Conservation (phyloP, 768 basidiomycete genomes). For the Phlegmacium glaucopus region DNA sequence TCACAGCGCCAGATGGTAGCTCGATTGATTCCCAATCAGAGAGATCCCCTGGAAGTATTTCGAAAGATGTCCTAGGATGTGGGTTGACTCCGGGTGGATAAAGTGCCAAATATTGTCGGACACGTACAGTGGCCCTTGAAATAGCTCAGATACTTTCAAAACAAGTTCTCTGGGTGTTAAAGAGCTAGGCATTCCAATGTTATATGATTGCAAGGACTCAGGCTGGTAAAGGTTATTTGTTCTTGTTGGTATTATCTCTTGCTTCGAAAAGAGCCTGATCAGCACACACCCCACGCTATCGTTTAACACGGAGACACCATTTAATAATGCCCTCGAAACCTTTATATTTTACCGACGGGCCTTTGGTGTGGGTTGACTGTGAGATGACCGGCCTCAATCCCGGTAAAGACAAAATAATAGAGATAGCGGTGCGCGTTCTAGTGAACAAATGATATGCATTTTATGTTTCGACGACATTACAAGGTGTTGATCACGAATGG, state of each 20-base stretch:
- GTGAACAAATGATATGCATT: not conserved
- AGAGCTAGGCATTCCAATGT: conserved; percentile 3
- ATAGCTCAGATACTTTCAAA: conserved; percentile 19
- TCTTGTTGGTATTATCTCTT: not conserved
- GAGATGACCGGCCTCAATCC: conserved; percentile 83
- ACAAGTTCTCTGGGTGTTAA: conserved; percentile 7
- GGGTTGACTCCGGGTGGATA: conserved; percentile 12
- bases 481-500: conserved; percentile 89
- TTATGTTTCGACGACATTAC: not conserved
- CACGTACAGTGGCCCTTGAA: conserved; percentile 26
- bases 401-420: conserved; percentile 66
- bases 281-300: not conserved
- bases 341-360: conserved; percentile 48
- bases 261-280: conserved; percentile 1
- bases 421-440: conserved; percentile 60
- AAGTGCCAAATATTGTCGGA: conserved; percentile 1
- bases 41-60: conserved; percentile 59
- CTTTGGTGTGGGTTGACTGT: conserved; percentile 83
- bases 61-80: conserved; percentile 42
- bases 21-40: conserved; percentile 38
- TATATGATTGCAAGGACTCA: not conserved
- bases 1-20: conserved; percentile 14
- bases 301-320: not conserved
- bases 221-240: conserved; percentile 11
- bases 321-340: conserved; percentile 10